Base-by-base conservation (phyloP, 495 filamentous ascomycete genomes). In the Emericellopsis terricola region DNA sequence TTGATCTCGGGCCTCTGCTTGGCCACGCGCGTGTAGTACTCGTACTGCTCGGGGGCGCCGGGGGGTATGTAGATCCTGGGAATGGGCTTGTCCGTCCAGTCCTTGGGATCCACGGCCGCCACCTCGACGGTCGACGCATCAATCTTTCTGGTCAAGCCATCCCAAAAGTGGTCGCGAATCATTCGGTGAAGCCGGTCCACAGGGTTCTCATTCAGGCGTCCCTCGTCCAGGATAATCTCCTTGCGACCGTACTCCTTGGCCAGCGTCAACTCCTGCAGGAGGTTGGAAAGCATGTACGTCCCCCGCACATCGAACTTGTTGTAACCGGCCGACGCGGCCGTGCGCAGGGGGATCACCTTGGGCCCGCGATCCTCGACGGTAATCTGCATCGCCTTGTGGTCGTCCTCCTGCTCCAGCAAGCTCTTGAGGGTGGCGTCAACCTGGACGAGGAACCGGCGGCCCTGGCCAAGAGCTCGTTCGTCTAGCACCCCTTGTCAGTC, bases 301-400 rank as follows among this genome's bases (percentile, higher is more conserved):
- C 89, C 89, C 37, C 87, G 80, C 21, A 97, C 65, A 40, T 94
- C 83, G 44, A 81, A 78, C 34, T 66, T 64, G 42, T 82, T 81
- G 53, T 76, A 70, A n/a, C 84, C 85, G 20, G 73, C 76, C 17
- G 89, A 94, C 21, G 67, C 73, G n/a, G 75, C 78, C 3, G 87
- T 93, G 46, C 83, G 81, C 19, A 94, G 56, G 16, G 79, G 71
- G 36, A 94, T 59, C 20, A 78, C 71, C 74, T 97, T 97, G 14
- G 89, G 89, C 9, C 89, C 89, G 37, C 64, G 57, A 58, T 96
- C 89, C 49, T 96, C 87, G 43, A 96, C 91, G 4, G 89, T 96
- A 48, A 97, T 97, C 53, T 94, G 83, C 59, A 76, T 76, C 50
- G 96, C 92, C 14, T 64, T 58, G 53, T 97, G 84, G 3, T 84